Evolutionary conservation across 768 basidiomycete species (phyloP).

Genomic region (Mycena rebaudengoi): DNA sequence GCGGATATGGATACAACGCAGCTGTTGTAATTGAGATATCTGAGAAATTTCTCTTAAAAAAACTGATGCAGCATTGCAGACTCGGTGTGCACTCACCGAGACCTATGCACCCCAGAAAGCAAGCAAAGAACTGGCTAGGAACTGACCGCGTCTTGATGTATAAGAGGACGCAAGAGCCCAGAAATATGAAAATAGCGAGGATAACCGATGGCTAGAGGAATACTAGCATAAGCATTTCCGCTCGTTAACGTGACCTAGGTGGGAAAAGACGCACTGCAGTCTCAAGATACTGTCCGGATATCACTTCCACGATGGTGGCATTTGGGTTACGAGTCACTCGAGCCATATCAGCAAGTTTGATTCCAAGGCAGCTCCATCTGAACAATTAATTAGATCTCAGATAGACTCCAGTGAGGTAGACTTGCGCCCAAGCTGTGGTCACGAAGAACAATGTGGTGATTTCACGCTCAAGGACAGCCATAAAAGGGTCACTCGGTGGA

Average conservation of each 20-base stretch:
- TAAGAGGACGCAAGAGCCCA: conserved; percentile 64
- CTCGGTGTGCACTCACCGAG: too few relatives aligned
- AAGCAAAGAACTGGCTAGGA: conserved; percentile 67
- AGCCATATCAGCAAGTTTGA: conserved; percentile 67
- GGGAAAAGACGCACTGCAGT: conserved; percentile 38
- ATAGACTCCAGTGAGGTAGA: conserved; percentile 16
- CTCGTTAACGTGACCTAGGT: not conserved
- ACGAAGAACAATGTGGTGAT: conserved; percentile 60
- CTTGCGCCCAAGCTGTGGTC: conserved; percentile 67
- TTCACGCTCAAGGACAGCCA: conserved; percentile 75
- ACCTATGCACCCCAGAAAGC: conserved; percentile 58
- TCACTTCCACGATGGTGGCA: conserved; percentile 47
- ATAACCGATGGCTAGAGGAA: conserved; percentile 74
- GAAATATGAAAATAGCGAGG: conserved; percentile 67
- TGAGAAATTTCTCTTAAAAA: conserved; percentile 39
- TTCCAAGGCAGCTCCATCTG: conserved; percentile 75
- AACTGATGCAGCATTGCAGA: too few relatives aligned
- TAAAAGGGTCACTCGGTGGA: conserved; percentile 73
- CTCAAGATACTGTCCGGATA: conserved; percentile 68
- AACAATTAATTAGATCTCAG: not conserved
- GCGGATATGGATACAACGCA: conserved; percentile 70
- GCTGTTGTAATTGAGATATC: conserved; percentile 69
- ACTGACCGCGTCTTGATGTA: conserved; percentile 68
- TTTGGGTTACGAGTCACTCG: conserved; percentile 51
- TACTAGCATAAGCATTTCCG: too few relatives aligned